Evolutionary conservation across 2,329 filamentous ascomycete genomes (phyloP), one percentile per base, ranked within the genome.

Genomic region (Ophiostoma quercus): DNA sequence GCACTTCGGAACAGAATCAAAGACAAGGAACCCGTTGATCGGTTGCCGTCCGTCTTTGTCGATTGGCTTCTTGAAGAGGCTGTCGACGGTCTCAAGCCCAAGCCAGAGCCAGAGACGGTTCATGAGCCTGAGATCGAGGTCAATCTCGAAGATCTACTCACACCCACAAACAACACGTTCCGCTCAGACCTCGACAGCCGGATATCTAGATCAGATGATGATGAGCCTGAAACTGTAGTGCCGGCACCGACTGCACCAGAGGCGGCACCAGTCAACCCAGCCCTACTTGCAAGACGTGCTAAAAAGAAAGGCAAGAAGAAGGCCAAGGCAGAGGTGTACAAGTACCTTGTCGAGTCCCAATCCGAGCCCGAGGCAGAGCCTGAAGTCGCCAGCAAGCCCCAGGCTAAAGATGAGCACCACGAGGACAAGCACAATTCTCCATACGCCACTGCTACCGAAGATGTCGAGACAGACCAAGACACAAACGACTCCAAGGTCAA

Each of bases 21-120:
- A 11, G 60, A 68, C 9, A 11, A 22, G 32, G 62, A n/a, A 4
- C 67, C 34, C 7, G 16, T 54, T 2, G 51, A 54, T 25, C 11
- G 51, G 1, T 67, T 71, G 6, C 29, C 67, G 16, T 37, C 62
- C 7, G 43, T 34, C 1, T 71, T 71, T 65, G 68, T 71, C 16
- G 68, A 70, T 5, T 71, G 68, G 68, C 70, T 71, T 12, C 66
- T 71, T 4, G 22, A 69, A 47, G 43, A 71, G 25, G 32, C 34
- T 3, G 67, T 70, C 4, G 65, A 47, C 1, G 29, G 62, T 9
- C 16, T 51, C 8, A 39, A 63, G 25, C 63, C 62, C 3, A 41
- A 22, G 19, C 14, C 63, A 11, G 62, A 39, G 19, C 62, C 39
- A 7, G 41, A 34, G 11, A 2, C 60, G 25, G 65, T 60, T 12